Conservation (phyloP, 192 early-diverging fungal species). For the Coemansia sp. region DNA sequence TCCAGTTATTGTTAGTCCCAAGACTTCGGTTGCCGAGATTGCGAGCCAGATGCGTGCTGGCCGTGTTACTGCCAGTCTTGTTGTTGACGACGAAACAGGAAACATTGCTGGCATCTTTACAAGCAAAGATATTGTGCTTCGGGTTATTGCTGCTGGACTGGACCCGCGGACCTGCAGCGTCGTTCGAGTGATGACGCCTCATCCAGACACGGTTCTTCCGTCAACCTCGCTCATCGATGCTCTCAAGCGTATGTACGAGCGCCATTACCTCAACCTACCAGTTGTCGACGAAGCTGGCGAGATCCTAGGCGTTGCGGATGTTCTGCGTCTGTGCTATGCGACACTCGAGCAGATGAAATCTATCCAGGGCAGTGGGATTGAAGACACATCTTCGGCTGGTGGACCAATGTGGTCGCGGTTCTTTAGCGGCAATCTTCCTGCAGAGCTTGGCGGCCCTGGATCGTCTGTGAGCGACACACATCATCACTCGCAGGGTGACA, state of each 20-base stretch:
- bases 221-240: conserved; percentile 77
- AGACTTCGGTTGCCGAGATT: conserved; percentile 68
- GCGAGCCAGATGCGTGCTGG: conserved; percentile 70
- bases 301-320: conserved; percentile 78
- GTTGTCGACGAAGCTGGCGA: conserved; percentile 67
- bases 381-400: conserved; percentile 19
- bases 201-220: conserved; percentile 74
- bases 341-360: conserved; percentile 77
- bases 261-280: conserved; percentile 81
- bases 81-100: conserved; percentile 62
- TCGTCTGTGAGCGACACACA: conserved; percentile 64
- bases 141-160: conserved; percentile 83
- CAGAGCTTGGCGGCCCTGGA: conserved; percentile 63
- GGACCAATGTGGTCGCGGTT: conserved; percentile 78
- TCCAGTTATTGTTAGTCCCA: conserved; percentile 62
- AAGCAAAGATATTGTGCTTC: conserved; percentile 83
- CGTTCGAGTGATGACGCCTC: conserved; percentile 95
- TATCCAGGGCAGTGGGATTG: conserved; percentile 46
- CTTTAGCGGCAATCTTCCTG: conserved; percentile 64
- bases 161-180: conserved; percentile 89
- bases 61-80: conserved; percentile 72
- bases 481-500: conserved; percentile 28
- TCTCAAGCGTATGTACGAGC: conserved; percentile 83
- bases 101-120: conserved; percentile 90
- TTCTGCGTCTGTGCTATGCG: conserved; percentile 77